These are phyloP conservation scores for Kentomonas sorsogonicus DNA, from an alignment of 208 protist species.

Conservation along the genomic window DNA sequence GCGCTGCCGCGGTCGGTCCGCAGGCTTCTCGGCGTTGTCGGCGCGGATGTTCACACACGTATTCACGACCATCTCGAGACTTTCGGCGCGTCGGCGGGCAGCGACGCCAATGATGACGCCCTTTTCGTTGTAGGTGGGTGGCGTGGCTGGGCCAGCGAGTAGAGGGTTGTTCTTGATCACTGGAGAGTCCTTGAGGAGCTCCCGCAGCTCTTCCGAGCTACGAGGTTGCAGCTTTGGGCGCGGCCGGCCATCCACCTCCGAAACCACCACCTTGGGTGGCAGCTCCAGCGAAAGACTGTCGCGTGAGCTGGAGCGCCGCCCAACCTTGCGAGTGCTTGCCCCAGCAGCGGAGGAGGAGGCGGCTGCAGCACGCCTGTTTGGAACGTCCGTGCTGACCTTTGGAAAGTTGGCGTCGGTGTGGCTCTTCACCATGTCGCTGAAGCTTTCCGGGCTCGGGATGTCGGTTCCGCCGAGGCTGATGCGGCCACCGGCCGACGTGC, in stretches of 20 bases:
- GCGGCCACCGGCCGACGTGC: constrained; percentile 62
- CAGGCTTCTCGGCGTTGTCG: constrained; percentile 52
- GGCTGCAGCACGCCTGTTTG: too few species aligned
- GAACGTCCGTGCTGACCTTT: constrained; percentile 17
- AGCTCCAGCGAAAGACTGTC: constrained; percentile 56
- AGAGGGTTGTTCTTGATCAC: constrained; percentile 9
- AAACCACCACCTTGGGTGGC: constrained; percentile 50
- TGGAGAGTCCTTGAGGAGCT: constrained; percentile 29
- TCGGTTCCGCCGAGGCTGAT: constrained; percentile 65
- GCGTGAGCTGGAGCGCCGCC: neutral
- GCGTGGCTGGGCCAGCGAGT: constrained; percentile 12
- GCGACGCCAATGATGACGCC: constrained; percentile 75
- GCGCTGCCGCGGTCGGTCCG: constrained; percentile 44
- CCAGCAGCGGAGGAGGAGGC: constrained; percentile 9
- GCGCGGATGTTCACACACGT: constrained; percentile 64
- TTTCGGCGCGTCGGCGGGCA: constrained; percentile 52
- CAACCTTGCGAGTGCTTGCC: constrained; percentile 8
- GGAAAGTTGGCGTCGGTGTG: constrained; percentile 70
- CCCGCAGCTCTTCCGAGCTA: constrained; percentile 45
- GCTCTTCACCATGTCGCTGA: constrained; percentile 40
- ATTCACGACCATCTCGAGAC: constrained; percentile 33
- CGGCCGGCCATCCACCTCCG: constrained; percentile 20
- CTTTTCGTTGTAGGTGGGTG: constrained; percentile 37
- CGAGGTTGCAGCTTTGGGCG: constrained; percentile 29
- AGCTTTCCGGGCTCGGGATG: constrained; percentile 46